Base-by-base conservation (phyloP, 495 filamentous ascomycete species). In the Astrocystis sublimbata region DNA sequence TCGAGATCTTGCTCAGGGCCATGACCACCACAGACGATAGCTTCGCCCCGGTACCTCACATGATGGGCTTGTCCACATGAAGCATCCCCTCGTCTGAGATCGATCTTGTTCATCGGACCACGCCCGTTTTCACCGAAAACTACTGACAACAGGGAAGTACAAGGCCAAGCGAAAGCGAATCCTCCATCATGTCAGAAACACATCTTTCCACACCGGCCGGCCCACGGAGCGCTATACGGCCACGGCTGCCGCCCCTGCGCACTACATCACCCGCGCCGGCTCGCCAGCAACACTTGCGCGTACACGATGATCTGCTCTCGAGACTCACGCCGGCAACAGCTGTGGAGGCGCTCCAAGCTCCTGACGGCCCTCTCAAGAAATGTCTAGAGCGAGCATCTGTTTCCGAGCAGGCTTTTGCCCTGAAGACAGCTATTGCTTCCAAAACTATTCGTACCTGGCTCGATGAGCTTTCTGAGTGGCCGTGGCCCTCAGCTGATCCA, bases 391-490 rank as follows among this genome's bases (percentile, higher is more conserved):
- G 82, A 54, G 87, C 88, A 10, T 87, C 87, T 8, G 76, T 84
- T 1, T 78, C 83, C 9, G 88, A 92, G 73, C 83, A 88, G 67
- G 84, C 86, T 19, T 85, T 92, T 66, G 91, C 89, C 2, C 82
- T 90, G 56, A 80, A 87, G 65, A 90, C 89, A 13, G 90, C 91
- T 9, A 68, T 89, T 64, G 89, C 88, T 15, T 88, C 88, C 35
- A 84, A 90, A 67, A 88, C 87, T 59, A 82, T 97, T 59, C 79
- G 83, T 58, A 78, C 86, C 64, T 96, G 92, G 92, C 81, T 88
- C 35, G 82, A 85, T 42, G 92, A 97, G 75, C 77, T 97, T 13
- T 80, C 83, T 21, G 68, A 75, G 26, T 97, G 92, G 92, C 71
- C 75, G 33, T 97, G 92, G 92, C 60, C 88, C 8, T 73, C 78